phyloP scores from a whole-genome alignment of 352 stramenopile species.

The Globisporangium iwayamae region DNA sequence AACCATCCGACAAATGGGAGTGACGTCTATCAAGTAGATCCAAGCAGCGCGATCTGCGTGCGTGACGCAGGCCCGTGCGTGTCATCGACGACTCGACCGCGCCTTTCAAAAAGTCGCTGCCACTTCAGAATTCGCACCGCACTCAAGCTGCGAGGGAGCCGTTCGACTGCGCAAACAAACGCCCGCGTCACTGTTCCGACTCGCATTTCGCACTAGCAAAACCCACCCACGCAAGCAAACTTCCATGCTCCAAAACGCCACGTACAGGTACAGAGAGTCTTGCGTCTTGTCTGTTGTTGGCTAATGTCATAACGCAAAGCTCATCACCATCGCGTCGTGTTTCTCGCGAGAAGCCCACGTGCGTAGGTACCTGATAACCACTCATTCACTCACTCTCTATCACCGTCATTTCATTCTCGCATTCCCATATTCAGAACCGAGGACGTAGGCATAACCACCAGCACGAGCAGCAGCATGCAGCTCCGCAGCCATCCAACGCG shows the following conservation, averaged over 20 bases:
- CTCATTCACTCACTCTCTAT: background rate
- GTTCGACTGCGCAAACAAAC: constrained; percentile 8
- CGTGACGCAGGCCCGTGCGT: constrained; percentile 1
- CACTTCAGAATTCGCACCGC: constrained; percentile 10
- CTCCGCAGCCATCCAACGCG: constrained; percentile 12
- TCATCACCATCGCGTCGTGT: constrained; percentile 1
- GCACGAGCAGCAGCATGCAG: constrained; percentile 1
- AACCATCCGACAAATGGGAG: background rate
- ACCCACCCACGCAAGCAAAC: background rate
- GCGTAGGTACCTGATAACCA: background rate
- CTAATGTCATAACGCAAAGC: background rate
- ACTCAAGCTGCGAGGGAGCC: background rate
- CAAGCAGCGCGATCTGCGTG: background rate
- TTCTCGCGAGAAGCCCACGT: constrained; percentile 2
- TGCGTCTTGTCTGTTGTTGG: constrained; percentile 1
- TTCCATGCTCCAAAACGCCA: background rate
- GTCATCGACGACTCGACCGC: background rate
- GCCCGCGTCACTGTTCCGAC: constrained; percentile 1
- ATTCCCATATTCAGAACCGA: background rate
- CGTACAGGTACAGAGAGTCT: constrained; percentile 1
- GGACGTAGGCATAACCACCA: background rate
- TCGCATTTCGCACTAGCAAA: background rate
- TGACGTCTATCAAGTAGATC: constrained; percentile 8
- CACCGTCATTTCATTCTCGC: background rate
- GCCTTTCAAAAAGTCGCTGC: background rate